phyloP scores from a whole-genome alignment of 2,329 filamentous ascomycete genomes.

The Cadophora sp. region DNA sequence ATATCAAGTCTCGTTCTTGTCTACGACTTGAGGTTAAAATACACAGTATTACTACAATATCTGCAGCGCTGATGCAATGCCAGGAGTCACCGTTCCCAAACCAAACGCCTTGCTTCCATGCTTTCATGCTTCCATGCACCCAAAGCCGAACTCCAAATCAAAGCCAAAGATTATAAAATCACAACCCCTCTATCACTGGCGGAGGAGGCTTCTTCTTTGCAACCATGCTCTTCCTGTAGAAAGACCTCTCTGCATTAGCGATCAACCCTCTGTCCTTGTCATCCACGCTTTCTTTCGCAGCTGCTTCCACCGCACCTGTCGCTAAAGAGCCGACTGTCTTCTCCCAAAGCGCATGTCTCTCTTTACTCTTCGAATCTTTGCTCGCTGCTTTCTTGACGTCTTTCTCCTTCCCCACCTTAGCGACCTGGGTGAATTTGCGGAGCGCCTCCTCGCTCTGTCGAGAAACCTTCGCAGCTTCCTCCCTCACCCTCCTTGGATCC shows the following conservation, averaged over 20 bases:
- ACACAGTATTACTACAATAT: constrained; percentile 8
- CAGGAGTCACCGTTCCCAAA: constrained; percentile 21
- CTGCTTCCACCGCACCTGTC: constrained; percentile 29
- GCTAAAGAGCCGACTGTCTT: constrained; percentile 62
- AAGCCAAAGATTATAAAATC: constrained; percentile 8
- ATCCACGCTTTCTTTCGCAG: constrained; percentile 36
- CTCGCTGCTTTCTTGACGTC: constrained; percentile 62
- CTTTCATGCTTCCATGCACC: constrained; percentile 34
- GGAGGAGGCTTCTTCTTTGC: constrained; percentile 34
- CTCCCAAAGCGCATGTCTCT: constrained; percentile 67
- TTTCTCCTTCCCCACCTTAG: constrained; percentile 70
- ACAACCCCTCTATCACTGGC: constrained; percentile 13
- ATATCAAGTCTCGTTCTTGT: background rate
- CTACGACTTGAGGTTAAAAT: background rate
- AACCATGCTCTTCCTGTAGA: constrained; percentile 53
- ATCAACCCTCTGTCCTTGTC: constrained; percentile 71
- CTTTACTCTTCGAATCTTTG: constrained; percentile 57
- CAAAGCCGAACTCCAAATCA: constrained; percentile 12
- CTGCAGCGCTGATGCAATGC: background rate
- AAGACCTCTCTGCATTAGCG: constrained; percentile 62
- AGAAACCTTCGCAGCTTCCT: constrained; percentile 64
- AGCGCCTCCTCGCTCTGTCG: constrained; percentile 69
- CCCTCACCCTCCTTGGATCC: constrained; percentile 64
- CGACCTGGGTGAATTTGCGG: constrained; percentile 63
- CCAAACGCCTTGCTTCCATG: background rate